These are phyloP conservation scores for Cadophora sp. DNA, from an alignment of 2,329 filamentous ascomycete species.

Conservation along the genomic window DNA sequence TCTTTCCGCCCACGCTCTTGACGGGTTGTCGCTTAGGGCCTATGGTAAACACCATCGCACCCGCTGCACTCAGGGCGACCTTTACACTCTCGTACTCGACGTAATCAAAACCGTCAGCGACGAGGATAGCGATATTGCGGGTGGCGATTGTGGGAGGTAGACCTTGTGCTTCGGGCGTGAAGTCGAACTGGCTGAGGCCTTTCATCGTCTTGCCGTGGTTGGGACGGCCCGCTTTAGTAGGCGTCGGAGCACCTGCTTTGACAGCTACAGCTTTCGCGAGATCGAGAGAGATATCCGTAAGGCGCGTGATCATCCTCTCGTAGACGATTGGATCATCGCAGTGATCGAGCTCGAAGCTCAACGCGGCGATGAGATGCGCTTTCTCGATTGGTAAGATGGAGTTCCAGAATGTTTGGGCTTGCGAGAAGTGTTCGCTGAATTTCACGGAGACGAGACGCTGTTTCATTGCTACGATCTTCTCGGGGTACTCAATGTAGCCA, in stretches of 20 bases:
- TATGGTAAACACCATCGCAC: conserved; percentile 76
- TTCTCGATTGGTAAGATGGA: conserved; percentile 73
- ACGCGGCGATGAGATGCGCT: conserved; percentile 63
- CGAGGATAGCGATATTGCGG: conserved; percentile 75
- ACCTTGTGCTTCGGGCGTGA: conserved; percentile 55
- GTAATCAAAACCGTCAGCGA: conserved; percentile 79
- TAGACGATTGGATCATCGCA: conserved; percentile 83
- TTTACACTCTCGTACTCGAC: conserved; percentile 70
- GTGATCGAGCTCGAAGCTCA: conserved; percentile 78
- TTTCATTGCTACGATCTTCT: conserved; percentile 74
- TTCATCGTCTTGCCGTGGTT: conserved; percentile 75
- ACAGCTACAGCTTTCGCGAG: conserved; percentile 74
- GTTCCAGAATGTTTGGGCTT: conserved; percentile 86
- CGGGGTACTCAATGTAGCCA: conserved; percentile 71
- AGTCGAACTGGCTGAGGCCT: conserved; percentile 73
- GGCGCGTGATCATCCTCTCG: conserved; percentile 69
- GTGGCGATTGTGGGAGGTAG: conserved; percentile 69
- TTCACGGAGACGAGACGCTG: conserved; percentile 71
- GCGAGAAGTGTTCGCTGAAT: conserved; percentile 78
- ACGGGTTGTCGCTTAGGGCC: conserved; percentile 71
- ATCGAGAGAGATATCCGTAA: conserved; percentile 74
- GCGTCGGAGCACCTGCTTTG: conserved; percentile 69
- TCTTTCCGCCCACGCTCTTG: conserved; percentile 51
- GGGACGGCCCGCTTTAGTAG: conserved; percentile 55
- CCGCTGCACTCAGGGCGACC: conserved; percentile 63